Evolutionary conservation across 148 eudicot genomes (phyloP).

Genomic region (Euryodendron excelsum): DNA sequence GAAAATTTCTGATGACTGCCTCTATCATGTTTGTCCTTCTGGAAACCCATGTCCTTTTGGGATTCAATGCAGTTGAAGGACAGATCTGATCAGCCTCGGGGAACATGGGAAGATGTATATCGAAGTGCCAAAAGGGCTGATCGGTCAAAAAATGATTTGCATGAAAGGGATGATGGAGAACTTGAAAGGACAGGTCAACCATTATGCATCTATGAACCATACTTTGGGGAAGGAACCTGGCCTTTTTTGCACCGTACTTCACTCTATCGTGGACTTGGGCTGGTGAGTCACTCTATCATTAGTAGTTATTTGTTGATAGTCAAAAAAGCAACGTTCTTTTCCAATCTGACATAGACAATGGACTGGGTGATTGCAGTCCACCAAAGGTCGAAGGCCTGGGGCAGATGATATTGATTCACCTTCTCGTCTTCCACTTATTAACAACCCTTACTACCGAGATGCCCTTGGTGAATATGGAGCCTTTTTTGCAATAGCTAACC

Average conservation of each 20-base stretch:
- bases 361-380: slow-evolving; percentile 44
- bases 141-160: slow-evolving; percentile 64
- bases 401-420: slow-evolving; percentile 83
- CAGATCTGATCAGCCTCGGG: slow-evolving; percentile 80
- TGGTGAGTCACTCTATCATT: slow-evolving; percentile 70
- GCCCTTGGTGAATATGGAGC: slow-evolving; percentile 80
- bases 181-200: slow-evolving; percentile 98
- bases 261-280: slow-evolving; percentile 84
- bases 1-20: neutral
- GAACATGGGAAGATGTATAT: slow-evolving; percentile 86
- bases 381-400: slow-evolving; percentile 72
- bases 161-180: slow-evolving; percentile 92
- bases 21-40: neutral
- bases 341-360: slow-evolving; percentile 5
- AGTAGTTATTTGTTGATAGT: no score
- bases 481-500: slow-evolving; percentile 77
- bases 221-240: slow-evolving; percentile 87
- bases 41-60: neutral
- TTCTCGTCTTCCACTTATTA: slow-evolving; percentile 79
- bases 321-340: neutral
- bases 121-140: slow-evolving; percentile 72
- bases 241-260: slow-evolving; percentile 78
- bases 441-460: slow-evolving; percentile 68
- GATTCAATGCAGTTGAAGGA: slow-evolving; percentile 72
- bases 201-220: slow-evolving; percentile 86